Base-by-base conservation (phyloP, 2,329 filamentous ascomycete species). In the Aspergillus tubingensis region DNA sequence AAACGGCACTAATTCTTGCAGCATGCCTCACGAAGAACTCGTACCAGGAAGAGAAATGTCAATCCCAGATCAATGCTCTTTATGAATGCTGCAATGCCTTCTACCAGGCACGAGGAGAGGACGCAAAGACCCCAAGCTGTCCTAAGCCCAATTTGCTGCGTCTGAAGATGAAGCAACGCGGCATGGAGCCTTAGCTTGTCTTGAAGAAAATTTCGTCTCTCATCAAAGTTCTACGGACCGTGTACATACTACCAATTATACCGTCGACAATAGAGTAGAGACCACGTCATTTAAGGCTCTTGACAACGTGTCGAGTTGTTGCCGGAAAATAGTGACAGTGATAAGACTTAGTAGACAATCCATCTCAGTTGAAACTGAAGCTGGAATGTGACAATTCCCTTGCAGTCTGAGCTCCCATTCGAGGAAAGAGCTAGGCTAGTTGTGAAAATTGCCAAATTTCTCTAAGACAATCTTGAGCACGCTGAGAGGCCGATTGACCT, bases 401-500 rank as follows among this genome's bases (percentile, higher is more conserved):
- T 76, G 68, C 75, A 78, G 79, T 83, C 83, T 82, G 79, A 80
- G 76, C 79, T 79, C 74, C 82, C 81, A 82, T 80, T 77, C 80
- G 78, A 79, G 79, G 76, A 76, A 68, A 74, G 72, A 81, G 77
- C 85, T 81, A 83, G 88, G 86, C 79, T 88, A 90, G 87, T 83
- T 83, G 85, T 82, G 88, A 86, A 85, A 85, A 90, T 87, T 86
- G 88, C 83, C 82, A 81, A 79, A 78, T 82, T 82, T 86, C 76
- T 90, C 91, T 96, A 91, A 90, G 94, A 90, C 91, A 84, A 91
- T 92, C 91, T 88, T 93, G 92, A 99, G 95, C 95, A 91, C 94
- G 93, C 91, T 82, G 82, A 81, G 90, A 93, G 91, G 85, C 89
- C 86, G 78, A 78, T 83, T 30, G 86, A 89, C 86, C 91, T 96